Evolutionary conservation across 257 asterid genomes (phyloP).

Genomic region (Solanum pimpinellifolium): DNA sequence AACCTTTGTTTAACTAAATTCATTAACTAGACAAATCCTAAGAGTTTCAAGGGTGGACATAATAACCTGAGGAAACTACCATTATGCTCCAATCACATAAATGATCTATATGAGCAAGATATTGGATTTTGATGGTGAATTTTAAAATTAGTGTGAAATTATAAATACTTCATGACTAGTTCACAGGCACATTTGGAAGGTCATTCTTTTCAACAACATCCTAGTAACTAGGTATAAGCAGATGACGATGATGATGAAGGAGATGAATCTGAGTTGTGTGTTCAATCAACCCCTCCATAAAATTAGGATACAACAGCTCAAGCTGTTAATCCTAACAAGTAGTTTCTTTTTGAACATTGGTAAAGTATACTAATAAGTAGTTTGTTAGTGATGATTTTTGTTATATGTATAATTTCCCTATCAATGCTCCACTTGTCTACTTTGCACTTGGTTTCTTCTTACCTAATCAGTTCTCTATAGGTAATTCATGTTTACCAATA

Average conservation of each 20-base stretch:
- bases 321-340: neutral
- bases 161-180: neutral
- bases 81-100: neutral
- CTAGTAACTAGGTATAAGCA: slow-evolving; percentile 83
- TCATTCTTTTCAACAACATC: slow-evolving; percentile 67
- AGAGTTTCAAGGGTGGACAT: neutral
- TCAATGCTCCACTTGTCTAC: neutral
- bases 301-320: slow-evolving; percentile 9
- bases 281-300: slow-evolving; percentile 79
- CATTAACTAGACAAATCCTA: neutral
- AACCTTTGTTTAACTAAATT: neutral
- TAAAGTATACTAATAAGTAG: neutral
- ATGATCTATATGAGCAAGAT: neutral
- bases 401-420: neutral
- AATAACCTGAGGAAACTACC: neutral
- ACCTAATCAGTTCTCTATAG: neutral
- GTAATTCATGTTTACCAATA: neutral
- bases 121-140: neutral
- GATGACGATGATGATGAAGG: slow-evolving; percentile 74
- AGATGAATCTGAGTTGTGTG: slow-evolving; percentile 55
- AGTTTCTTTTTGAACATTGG: no score
- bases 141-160: slow-evolving; percentile 5
- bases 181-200: slow-evolving; percentile 14
- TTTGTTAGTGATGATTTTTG: neutral
- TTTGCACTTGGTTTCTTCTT: neutral